Evolutionary conservation across 2,329 filamentous ascomycete genomes (phyloP).

Genomic region (Gremmenia infestans): DNA sequence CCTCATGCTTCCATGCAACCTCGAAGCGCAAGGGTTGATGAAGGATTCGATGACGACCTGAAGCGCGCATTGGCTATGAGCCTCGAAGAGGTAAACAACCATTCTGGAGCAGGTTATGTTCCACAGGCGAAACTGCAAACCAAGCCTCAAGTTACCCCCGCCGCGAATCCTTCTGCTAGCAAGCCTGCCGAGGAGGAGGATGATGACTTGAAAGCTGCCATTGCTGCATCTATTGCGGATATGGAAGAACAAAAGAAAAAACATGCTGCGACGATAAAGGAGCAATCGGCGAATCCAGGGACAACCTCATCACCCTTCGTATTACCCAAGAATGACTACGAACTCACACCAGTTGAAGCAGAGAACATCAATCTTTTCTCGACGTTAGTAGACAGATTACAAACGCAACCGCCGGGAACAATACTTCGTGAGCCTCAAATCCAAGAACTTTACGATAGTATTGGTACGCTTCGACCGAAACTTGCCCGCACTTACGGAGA

Average conservation of each 20-base stretch:
- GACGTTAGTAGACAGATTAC: constrained; percentile 86
- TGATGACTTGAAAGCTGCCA: constrained; percentile 87
- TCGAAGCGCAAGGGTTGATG: constrained; percentile 79
- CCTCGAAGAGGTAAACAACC: constrained; percentile 81
- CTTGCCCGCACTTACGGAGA: constrained; percentile 93
- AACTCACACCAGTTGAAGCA: constrained; percentile 86
- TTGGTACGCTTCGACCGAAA: constrained; percentile 88
- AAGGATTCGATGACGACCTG: constrained; percentile 90
- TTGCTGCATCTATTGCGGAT: constrained; percentile 88
- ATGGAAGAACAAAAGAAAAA: constrained; percentile 98
- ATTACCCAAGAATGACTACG: constrained; percentile 85
- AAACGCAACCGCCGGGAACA: constrained; percentile 91
- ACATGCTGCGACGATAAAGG: constrained; percentile 77
- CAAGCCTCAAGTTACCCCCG: constrained; percentile 21
- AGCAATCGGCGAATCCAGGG: constrained; percentile 59
- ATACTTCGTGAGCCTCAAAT: constrained; percentile 97
- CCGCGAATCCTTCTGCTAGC: constrained; percentile 35
- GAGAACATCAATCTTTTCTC: constrained; percentile 97
- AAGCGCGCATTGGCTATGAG: constrained; percentile 96
- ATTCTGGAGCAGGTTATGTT: constrained; percentile 65
- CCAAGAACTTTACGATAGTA: constrained; percentile 95
- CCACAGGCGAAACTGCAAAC: constrained; percentile 53
- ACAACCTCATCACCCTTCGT: constrained; percentile 46
- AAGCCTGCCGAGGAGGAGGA: constrained; percentile 76
- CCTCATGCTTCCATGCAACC: constrained; percentile 73